Evolutionary conservation across 1,284 basidiomycete species (phyloP).

Genomic region (Schizopora paradoxa): DNA sequence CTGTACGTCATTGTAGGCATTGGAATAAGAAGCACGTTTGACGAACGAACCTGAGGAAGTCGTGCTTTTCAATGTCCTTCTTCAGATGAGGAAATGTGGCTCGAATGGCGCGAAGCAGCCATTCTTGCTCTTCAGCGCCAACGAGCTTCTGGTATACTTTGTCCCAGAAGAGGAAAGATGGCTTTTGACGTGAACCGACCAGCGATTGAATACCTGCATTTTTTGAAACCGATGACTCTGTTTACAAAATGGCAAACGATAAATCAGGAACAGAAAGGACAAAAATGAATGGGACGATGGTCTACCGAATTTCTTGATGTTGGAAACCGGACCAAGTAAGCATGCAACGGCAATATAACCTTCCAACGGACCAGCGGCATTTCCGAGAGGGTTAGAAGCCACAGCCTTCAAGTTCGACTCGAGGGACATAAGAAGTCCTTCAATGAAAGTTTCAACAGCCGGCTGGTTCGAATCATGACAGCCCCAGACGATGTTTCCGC

Average conservation of each 20-base stretch:
- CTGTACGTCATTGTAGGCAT: conserved; percentile 30
- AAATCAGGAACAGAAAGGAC: conserved; percentile 11
- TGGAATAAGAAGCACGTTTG: conserved; percentile 8
- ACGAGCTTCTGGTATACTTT: conserved; percentile 76
- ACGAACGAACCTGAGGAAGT: conserved; percentile 49
- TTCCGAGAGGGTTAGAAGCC: conserved; percentile 50
- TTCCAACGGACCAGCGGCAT: conserved; percentile 66
- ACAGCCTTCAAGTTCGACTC: conserved; percentile 68
- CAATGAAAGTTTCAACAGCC: conserved; percentile 43
- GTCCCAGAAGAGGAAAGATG: conserved; percentile 83
- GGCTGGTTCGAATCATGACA: conserved; percentile 31
- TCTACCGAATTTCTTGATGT: conserved; percentile 49
- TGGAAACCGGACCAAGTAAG: conserved; percentile 56
- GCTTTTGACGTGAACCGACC: conserved; percentile 50
- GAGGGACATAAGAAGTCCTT: conserved; percentile 52
- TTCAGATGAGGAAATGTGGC: conserved; percentile 47
- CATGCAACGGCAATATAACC: conserved; percentile 76
- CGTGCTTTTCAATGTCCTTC: conserved; percentile 50
- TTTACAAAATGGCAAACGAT: conserved; percentile 17
- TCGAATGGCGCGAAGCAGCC: conserved; percentile 71
- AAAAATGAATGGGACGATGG: conserved; percentile 17
- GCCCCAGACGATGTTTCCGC: conserved; percentile 33
- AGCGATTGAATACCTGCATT: conserved; percentile 44
- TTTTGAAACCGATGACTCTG: conserved; percentile 29
- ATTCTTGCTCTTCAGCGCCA: conserved; percentile 62